Evolutionary conservation across 768 basidiomycete species (phyloP).

Genomic region (Lentinula sp.): DNA sequence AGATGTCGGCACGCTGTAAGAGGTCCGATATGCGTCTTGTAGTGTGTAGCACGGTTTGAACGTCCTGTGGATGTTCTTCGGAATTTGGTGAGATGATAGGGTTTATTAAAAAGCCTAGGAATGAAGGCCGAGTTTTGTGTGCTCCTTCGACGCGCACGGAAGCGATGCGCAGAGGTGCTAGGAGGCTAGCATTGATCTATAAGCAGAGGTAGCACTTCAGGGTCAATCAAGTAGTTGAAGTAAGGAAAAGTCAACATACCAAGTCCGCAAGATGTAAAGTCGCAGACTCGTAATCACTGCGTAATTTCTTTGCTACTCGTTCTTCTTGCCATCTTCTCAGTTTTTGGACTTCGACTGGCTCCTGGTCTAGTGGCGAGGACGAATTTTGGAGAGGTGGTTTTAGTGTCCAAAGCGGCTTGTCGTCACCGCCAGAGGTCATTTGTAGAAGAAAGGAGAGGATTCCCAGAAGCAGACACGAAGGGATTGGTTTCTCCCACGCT

Average conservation of each 20-base stretch:
- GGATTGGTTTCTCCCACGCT: neutral
- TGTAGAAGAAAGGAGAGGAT: neutral
- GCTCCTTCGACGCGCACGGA: slow-evolving; percentile 82
- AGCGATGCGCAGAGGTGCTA: slow-evolving; percentile 55
- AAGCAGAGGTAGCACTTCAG: neutral
- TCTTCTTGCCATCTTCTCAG: slow-evolving; percentile 69
- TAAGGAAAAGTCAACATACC: slow-evolving; percentile 29
- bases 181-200: neutral
- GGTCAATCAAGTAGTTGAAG: neutral
- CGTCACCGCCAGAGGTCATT: neutral
- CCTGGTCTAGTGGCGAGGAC: slow-evolving; percentile 47
- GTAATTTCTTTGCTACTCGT: slow-evolving; percentile 58
- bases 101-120: slow-evolving; percentile 72
- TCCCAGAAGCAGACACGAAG: neutral
- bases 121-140: slow-evolving; percentile 63
- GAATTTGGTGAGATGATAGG: slow-evolving; percentile 37
- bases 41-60: slow-evolving; percentile 66
- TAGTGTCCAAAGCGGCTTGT: slow-evolving; percentile 1
- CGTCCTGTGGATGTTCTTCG: slow-evolving; percentile 14
- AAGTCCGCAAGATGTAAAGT: slow-evolving; percentile 57
- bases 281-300: slow-evolving; percentile 74
- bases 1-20: slow-evolving; percentile 74
- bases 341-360: slow-evolving; percentile 52
- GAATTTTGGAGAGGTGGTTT: slow-evolving; percentile 49
- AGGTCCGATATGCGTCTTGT: slow-evolving; percentile 60